Conservation (phyloP, 768 basidiomycete genomes). For the Xanthoconium stramineum region DNA sequence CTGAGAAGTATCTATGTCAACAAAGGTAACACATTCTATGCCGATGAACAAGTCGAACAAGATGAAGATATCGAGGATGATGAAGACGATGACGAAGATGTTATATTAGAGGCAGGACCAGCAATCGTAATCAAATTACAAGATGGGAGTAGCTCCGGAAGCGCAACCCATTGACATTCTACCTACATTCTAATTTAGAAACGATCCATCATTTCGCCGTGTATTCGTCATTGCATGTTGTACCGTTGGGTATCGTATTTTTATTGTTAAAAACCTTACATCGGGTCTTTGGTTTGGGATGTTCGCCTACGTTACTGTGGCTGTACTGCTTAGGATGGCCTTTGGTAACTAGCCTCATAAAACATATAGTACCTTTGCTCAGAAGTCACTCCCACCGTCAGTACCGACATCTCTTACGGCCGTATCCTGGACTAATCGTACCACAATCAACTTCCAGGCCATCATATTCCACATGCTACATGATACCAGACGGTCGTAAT, state of each 20-base stretch:
- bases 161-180: slow-evolving; percentile 15
- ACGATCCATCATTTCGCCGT: slow-evolving; percentile 8
- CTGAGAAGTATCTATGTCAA: slow-evolving; percentile 32
- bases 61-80: slow-evolving; percentile 59
- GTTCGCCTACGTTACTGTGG: background rate
- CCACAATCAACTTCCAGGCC: background rate
- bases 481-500: slow-evolving; percentile 22
- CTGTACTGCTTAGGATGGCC: background rate
- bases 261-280: background rate
- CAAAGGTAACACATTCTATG: slow-evolving; percentile 38
- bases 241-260: slow-evolving; percentile 8
- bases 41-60: slow-evolving; percentile 48
- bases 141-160: slow-evolving; percentile 26
- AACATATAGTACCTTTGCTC: background rate
- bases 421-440: background rate
- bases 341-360: background rate
- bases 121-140: slow-evolving; percentile 44
- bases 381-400: slow-evolving; percentile 2
- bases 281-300: no score
- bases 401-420: background rate
- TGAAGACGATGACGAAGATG: slow-evolving; percentile 62
- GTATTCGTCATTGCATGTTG: slow-evolving; percentile 14
- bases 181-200: slow-evolving; percentile 8
- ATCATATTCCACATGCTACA: slow-evolving; percentile 27
- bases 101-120: slow-evolving; percentile 75